Evolutionary conservation across 192 early-diverging fungal species (phyloP), one percentile per base, ranked within the genome.

Genomic region (Podila verticillata): DNA sequence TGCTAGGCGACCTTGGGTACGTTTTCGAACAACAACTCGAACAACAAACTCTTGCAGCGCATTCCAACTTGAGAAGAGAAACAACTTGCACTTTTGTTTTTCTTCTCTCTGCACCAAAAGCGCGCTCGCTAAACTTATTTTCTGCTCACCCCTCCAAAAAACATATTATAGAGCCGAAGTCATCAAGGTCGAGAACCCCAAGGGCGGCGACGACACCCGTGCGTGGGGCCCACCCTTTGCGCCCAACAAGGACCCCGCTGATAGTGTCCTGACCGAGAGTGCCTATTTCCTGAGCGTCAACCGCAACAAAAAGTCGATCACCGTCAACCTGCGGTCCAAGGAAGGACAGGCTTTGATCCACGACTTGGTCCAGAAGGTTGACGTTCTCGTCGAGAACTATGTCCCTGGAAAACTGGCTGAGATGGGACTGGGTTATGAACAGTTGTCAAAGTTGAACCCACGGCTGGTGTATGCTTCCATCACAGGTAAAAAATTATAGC

Each of bases 281-380:
- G 95, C 96, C 8, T 99, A 99, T 75, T 99, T 96, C 80, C 83
- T 99, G 48, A 88, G 92, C 60, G 90, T 94, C 22, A 99, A 99
- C 75, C 89, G 97, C 8, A 97, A 97, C 89, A 99, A 99, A 74
- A 84, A 90, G 68, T 96, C 95, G 2, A 87, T 99, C 17, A 91
- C 95, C 1, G 84, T 99, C 10, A 93, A 99, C 67, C 87, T 99
- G 67, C 96, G 96, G 70, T 70, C 79, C 0, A 65, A 74, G 17
- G 81, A 72, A 19, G 97, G 95, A 3, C 78, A 82, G 22, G 69
- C 84, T 36, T 84, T 99, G 47, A 73, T 97, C 19, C 57, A 83
- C 10, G 86, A 91, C 49, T 83, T 99, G 26, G 94, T 92, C 5
- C 70, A 64, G 30, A 70, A 89, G 47, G 81, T 83, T 32, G 97